These are phyloP conservation scores for Hippophae tibetana DNA, from an alignment of 306 rosid genomes.

Conservation along the genomic window DNA sequence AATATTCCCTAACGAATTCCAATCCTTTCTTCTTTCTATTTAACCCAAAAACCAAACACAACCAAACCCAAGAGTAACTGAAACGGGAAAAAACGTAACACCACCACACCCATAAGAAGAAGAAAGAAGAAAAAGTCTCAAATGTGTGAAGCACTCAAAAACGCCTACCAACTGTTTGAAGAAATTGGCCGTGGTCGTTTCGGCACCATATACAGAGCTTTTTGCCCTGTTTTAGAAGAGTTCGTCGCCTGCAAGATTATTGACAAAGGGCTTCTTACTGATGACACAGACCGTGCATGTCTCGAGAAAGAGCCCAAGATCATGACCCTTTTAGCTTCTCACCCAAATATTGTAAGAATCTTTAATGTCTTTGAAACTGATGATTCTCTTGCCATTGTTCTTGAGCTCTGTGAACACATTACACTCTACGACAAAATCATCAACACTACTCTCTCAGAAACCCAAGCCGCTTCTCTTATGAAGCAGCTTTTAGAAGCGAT, in stretches of 20 bases:
- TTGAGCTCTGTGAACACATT: conserved; percentile 45
- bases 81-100: too few relatives aligned
- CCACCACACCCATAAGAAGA: not conserved
- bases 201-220: conserved; percentile 57
- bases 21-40: too few relatives aligned
- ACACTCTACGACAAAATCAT: conserved; percentile 62
- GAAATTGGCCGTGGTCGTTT: conserved; percentile 74
- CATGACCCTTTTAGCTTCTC: conserved; percentile 53
- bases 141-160: conserved; percentile 45
- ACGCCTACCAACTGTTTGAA: conserved; percentile 45
- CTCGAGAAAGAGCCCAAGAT: conserved; percentile 58
- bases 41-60: too few relatives aligned
- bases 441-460: conserved; percentile 31
- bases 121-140: not conserved
- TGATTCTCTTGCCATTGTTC: conserved; percentile 31
- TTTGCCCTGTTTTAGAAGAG: conserved; percentile 19
- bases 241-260: conserved; percentile 57
- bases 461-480: conserved; percentile 31
- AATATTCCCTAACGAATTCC: too few relatives aligned
- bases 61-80: too few relatives aligned
- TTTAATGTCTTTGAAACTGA: conserved; percentile 40
- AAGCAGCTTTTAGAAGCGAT: conserved; percentile 52
- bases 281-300: conserved; percentile 49
- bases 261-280: conserved; percentile 43
- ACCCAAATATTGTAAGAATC: conserved; percentile 52